Conservation (phyloP, 2,329 filamentous ascomycete genomes). For the Paecilomyces fulvus region DNA sequence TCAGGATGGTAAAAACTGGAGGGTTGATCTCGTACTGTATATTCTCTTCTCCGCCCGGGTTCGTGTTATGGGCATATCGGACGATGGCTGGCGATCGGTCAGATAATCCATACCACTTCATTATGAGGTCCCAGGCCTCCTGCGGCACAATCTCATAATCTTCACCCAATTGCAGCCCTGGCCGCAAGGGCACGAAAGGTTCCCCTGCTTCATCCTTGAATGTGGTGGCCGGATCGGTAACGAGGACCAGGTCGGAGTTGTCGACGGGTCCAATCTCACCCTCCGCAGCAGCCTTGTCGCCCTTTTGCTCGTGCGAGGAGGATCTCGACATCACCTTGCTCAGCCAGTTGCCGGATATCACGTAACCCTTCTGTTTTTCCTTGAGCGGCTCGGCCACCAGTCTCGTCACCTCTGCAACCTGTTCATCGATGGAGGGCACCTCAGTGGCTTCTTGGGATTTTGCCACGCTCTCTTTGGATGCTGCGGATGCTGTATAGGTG, state of each 20-base stretch:
- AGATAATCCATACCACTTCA: conserved; percentile 73
- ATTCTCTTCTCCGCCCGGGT: conserved; percentile 53
- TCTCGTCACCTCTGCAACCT: conserved; percentile 64
- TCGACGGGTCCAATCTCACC: conserved; percentile 71
- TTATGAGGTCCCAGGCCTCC: conserved; percentile 72
- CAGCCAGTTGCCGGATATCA: conserved; percentile 76
- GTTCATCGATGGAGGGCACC: conserved; percentile 52
- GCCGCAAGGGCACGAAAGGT: conserved; percentile 63
- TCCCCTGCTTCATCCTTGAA: conserved; percentile 40
- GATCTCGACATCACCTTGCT: conserved; percentile 60
- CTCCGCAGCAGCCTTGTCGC: conserved; percentile 51
- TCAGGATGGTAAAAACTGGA: conserved; percentile 75
- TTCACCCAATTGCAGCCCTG: conserved; percentile 54
- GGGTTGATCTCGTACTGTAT: conserved; percentile 77
- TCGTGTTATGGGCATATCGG: conserved; percentile 69
- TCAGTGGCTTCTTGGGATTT: conserved; percentile 14
- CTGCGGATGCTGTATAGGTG: conserved; percentile 22
- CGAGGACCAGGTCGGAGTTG: conserved; percentile 71
- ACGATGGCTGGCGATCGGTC: conserved; percentile 62
- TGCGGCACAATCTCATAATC: conserved; percentile 70
- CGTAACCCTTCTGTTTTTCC: conserved; percentile 66
- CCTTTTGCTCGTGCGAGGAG: conserved; percentile 47
- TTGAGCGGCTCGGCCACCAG: conserved; percentile 48
- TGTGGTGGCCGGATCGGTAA: conserved; percentile 36
- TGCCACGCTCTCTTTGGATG: conserved; percentile 17